Percentiles rank a stretch among this genome's conserved stretches.
Conservation (phyloP, 805 yeast genomes). For the Wickerhamomyces mucosus region DNA sequence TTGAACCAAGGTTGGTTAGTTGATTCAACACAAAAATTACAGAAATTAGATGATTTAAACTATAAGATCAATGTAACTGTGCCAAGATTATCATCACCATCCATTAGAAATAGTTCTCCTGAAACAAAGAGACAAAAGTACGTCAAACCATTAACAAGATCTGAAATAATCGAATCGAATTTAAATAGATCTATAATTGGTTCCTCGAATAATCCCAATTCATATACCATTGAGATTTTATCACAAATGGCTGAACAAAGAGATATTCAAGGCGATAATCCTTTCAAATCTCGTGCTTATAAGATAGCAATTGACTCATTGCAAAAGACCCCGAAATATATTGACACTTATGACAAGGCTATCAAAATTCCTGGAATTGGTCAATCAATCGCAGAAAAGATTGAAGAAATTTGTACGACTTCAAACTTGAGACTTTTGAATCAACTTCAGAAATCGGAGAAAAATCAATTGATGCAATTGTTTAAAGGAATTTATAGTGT, state of each 20-base stretch:
- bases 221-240: constrained; percentile 11
- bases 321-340: constrained; percentile 17
- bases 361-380: constrained; percentile 31
- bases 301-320: constrained; percentile 32
- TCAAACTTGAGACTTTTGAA: constrained; percentile 20
- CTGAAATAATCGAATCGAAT: constrained; percentile 5
- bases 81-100: background rate
- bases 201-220: constrained; percentile 17
- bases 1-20: constrained; percentile 16
- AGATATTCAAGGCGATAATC: constrained; percentile 21
- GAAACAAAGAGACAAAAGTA: constrained; percentile 1
- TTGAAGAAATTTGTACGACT: constrained; percentile 36
- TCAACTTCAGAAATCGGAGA: constrained; percentile 17
- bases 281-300: constrained; percentile 32
- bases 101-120: constrained; percentile 1
- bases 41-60: constrained; percentile 1
- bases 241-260: constrained; percentile 15
- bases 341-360: constrained; percentile 31
- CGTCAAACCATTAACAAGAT: constrained; percentile 3
- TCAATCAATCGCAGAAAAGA: constrained; percentile 29
- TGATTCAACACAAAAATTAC: constrained; percentile 10
- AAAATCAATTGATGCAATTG: constrained; percentile 18
- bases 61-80: constrained; percentile 8
- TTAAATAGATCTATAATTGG: constrained; percentile 3
- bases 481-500: constrained; percentile 40